Evolutionary conservation across 1,139 yeast genomes (phyloP).

Genomic region (Lodderomyces theae): DNA sequence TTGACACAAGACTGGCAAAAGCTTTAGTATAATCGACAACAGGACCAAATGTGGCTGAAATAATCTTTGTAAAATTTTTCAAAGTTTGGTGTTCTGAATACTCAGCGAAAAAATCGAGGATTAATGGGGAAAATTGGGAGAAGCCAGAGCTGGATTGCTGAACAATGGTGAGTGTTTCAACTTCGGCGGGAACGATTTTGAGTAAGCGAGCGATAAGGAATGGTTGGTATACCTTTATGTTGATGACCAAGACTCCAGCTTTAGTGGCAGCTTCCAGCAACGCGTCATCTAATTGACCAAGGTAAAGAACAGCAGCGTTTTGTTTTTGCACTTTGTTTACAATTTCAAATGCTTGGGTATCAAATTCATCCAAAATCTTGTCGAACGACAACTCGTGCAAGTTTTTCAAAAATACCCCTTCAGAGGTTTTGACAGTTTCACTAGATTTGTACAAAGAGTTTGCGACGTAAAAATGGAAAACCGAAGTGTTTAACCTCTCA

Average conservation of each 20-base stretch:
- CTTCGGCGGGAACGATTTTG: slow-evolving; percentile 51
- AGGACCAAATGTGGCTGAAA: slow-evolving; percentile 58
- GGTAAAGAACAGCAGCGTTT: slow-evolving; percentile 52
- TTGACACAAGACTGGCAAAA: slow-evolving; percentile 49
- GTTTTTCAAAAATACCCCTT: slow-evolving; percentile 19
- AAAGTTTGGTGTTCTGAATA: slow-evolving; percentile 46
- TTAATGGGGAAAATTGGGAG: slow-evolving; percentile 54
- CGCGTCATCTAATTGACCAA: slow-evolving; percentile 55
- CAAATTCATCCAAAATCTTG: slow-evolving; percentile 27
- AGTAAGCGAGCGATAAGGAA: slow-evolving; percentile 56
- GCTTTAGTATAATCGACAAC: slow-evolving; percentile 46
- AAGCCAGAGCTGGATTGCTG: slow-evolving; percentile 55
- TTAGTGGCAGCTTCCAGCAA: slow-evolving; percentile 42
- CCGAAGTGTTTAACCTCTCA: slow-evolving; percentile 46
- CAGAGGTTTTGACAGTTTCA: slow-evolving; percentile 17
- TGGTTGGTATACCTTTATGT: slow-evolving; percentile 69
- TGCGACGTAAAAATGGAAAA: slow-evolving; percentile 64
- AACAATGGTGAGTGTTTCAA: slow-evolving; percentile 59
- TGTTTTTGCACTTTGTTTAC: slow-evolving; percentile 32
- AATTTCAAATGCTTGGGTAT: slow-evolving; percentile 30
- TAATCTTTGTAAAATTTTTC: slow-evolving; percentile 49
- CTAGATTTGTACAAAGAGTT: slow-evolving; percentile 14
- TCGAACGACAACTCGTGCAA: slow-evolving; percentile 20
- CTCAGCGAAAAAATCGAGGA: slow-evolving; percentile 73
- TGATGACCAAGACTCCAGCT: slow-evolving; percentile 48